Conservation (phyloP, 495 filamentous ascomycete species). For the Tuber borchii region DNA sequence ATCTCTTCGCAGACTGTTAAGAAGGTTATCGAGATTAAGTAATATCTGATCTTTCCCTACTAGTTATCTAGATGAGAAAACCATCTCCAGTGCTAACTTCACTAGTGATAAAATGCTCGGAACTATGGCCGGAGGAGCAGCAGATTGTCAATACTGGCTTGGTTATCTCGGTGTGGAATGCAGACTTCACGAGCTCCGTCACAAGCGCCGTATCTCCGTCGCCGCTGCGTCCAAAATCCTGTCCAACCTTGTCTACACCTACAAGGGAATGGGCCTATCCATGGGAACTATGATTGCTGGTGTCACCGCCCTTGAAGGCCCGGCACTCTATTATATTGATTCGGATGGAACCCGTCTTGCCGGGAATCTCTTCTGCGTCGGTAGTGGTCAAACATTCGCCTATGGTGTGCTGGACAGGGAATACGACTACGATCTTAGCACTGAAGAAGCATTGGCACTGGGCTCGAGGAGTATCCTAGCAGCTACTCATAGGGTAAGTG, state of each 20-base stretch:
- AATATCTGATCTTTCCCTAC: slow-evolving; percentile 41
- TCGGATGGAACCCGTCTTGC: slow-evolving; percentile 88
- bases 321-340: slow-evolving; percentile 98
- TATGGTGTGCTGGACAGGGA: slow-evolving; percentile 96
- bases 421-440: slow-evolving; percentile 79
- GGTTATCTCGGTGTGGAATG: slow-evolving; percentile 98
- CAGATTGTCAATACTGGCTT: slow-evolving; percentile 99
- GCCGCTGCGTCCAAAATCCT: slow-evolving; percentile 97
- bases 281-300: slow-evolving; percentile 99
- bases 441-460: slow-evolving; percentile 81
- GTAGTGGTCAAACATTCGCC: slow-evolving; percentile 94
- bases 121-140: slow-evolving; percentile 97
- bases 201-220: slow-evolving; percentile 96
- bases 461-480: slow-evolving; percentile 87
- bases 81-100: background rate
- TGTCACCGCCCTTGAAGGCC: slow-evolving; percentile 91
- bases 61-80: background rate
- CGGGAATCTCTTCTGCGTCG: slow-evolving; percentile 96
- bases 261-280: slow-evolving; percentile 94
- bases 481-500: slow-evolving; percentile 70
- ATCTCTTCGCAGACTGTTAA: slow-evolving; percentile 99
- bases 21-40: slow-evolving; percentile 96
- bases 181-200: slow-evolving; percentile 95
- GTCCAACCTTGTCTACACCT: slow-evolving; percentile 92
- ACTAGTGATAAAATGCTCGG: slow-evolving; percentile 61